Base-by-base conservation (phyloP, 2,329 filamentous ascomycete species). In the Trichoderma endophyticum region DNA sequence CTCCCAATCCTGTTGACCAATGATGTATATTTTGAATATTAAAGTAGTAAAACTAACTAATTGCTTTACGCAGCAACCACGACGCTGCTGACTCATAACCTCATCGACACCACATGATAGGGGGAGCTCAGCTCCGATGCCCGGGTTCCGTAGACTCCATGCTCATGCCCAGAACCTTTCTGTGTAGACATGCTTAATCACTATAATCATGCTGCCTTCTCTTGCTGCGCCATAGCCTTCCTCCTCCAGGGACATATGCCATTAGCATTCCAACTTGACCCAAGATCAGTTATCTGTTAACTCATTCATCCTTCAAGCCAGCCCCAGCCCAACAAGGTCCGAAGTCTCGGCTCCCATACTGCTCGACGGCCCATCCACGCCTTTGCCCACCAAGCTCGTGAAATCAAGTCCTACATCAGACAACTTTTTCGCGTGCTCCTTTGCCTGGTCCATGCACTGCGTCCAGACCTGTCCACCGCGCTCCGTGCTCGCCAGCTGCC, bases 371-470 rank as follows among this genome's bases (percentile, higher is more conserved):
- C 59, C 51, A 59, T 81, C 78, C 59, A 85, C 76, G 51, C 87
- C 89, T 75, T 86, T 86, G 18, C 92, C 93, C 15, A 98, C 90
- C 71, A 98, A 82, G 75, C 93, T 93, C 71, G 88, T 89, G 79
- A 99, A 98, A 81, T 99, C 95, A 36, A 99, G 83, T 0, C 95
- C 95, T 26, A 98, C 95, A 73, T 97, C 93, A 6, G 88, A 88
- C 72, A 99, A 84, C 84, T 96, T 90, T 72, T 86, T 86, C 0
- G 93, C 93, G 82, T 98, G 95, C 68, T 92, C 89, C 79, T 89
- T 91, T 5, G 95, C 94, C 75, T 92, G 88, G 57, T 92, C 89
- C 84, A 98, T 90, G 82, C 96, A 98, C 77, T 93, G 88, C 68
- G 88, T 88, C 93, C 94, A 98, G 1, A 93, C 87, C 59, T 89